Base-by-base conservation (phyloP, 257 asterid species). In the Rhazya stricta region DNA sequence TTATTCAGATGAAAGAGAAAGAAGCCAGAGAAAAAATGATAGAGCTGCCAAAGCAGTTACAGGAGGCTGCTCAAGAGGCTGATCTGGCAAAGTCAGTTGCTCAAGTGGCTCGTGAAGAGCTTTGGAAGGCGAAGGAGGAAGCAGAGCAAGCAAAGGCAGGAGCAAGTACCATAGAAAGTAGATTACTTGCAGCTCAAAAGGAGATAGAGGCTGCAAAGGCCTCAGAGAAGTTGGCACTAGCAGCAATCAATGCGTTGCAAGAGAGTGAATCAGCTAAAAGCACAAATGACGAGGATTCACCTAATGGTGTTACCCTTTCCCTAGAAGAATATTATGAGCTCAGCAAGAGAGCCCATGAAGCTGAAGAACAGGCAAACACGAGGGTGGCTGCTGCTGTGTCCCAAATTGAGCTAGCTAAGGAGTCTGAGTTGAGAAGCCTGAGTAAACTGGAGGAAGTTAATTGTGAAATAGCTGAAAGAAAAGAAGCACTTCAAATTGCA, bases 121-220 rank as follows among this genome's bases (percentile, higher is more conserved):
- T 89, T 4, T 77, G 76, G 77, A 91, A 81, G 78, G 96, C 91
- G 11, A 86, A 85, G 81, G 96, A 89, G 69, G 98, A 90, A 82
- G 91, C 89, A 0, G 97, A 91, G 58, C 93, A 85, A 75, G 94
- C 89, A 23, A 92, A 87, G 80, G 92, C 91, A 0, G 90, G 85
- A 48, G 91, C 86, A 7, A 83, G 85, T 71, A 89, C 96, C 19
- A 66, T 84, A 73, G 89, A 87, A 78, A 88, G 96, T 68, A 76
- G 91, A 82, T 77, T 95, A 78, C 89, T 81, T 42, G 94, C 94
- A 4, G 91, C 94, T 58, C 85, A 79, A 54, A 92, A 92, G 91
- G 98, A 95, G 88, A 92, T 92, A 41, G 97, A 95, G 80, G 98
- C 98, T 16, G 91, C 97, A 15, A 91, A 83, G 82, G 96, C 97